Evolutionary conservation across 164 flowering plant genomes (phyloP), one percentile per base, ranked within the genome.

Genomic region (Macadamia integrifolia): DNA sequence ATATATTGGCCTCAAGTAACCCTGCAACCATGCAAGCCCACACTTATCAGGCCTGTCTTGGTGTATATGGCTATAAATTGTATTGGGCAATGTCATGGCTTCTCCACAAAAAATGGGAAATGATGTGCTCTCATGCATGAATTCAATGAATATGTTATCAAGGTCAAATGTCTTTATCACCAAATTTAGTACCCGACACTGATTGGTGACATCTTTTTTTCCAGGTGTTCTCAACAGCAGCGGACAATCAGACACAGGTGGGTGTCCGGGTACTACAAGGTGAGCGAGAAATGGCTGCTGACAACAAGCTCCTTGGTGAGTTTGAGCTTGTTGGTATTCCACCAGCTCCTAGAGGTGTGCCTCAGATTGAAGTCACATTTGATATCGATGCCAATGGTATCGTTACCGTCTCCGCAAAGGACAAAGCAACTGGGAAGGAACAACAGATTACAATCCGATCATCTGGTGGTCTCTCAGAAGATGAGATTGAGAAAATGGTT

Each of bases 181-280:
- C 40, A 35, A 2, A 35, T 35, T 35, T 35, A 35, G 40, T 35
- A 5, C 40, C 23, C 9, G 18, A 30, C 18, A 65, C 18, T 72
- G 18, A 70, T 44, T 66, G 13, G 11, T 18, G 50, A 43, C 62
- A 4, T 30, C 43, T 32, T 17, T 61, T 29, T 29, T 72, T 50
- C n/a, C 86, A 90, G 90, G 87, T 83, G 13, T 90, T 90, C 82
- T 90, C 96, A 3, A 90, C 96, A 1, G 96, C 93, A 31, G 91
- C 93, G 44, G 96, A 90, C 69, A 89, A 89, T 64, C 91, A 89
- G 75, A 89, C 91, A 53, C 90, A 86, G 44, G 74, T 88, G 44
- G 89, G 89, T 12, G 80, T 88, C 74, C 80, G 83, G 76, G 93
- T 88, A 12, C 71, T 86, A 17, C 91, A 88, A 77, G 91, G 93